A percentile compares a stretch with the other conserved stretches of the same genome.
Conservation (phyloP, 495 filamentous ascomycete species). For the Lasiosphaeria ovina region DNA sequence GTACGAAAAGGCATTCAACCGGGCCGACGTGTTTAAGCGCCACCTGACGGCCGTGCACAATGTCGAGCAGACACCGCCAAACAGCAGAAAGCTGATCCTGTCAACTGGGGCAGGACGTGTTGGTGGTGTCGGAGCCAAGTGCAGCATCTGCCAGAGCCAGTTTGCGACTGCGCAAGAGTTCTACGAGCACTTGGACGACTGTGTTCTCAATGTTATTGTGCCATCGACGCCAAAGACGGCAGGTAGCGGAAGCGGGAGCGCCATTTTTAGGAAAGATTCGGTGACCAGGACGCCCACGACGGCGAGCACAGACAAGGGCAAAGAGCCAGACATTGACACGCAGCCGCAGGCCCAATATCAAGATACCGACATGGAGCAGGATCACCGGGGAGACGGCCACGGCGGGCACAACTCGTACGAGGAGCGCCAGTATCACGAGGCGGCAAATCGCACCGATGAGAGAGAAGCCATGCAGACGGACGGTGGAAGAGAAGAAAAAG, state of each 20-base stretch:
- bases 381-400: neutral
- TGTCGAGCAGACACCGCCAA: slow-evolving; percentile 93
- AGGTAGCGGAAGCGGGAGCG: slow-evolving; percentile 23
- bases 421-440: slow-evolving; percentile 6
- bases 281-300: slow-evolving; percentile 29
- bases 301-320: slow-evolving; percentile 29
- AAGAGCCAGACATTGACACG: slow-evolving; percentile 23
- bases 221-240: slow-evolving; percentile 66
- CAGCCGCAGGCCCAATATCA: slow-evolving; percentile 9
- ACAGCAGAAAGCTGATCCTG: slow-evolving; percentile 69
- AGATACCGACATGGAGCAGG: slow-evolving; percentile 13
- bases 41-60: slow-evolving; percentile 91
- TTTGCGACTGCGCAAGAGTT: slow-evolving; percentile 95
- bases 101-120: slow-evolving; percentile 21
- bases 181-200: slow-evolving; percentile 98
- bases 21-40: slow-evolving; percentile 97
- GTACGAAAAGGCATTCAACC: slow-evolving; percentile 97
- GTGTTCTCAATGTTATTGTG: slow-evolving; percentile 92
- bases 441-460: neutral
- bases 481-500: neutral
- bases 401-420: slow-evolving; percentile 5
- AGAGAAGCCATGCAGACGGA: slow-evolving; percentile 6
- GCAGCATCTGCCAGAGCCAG: slow-evolving; percentile 88
- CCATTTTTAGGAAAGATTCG: slow-evolving; percentile 29
- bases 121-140: slow-evolving; percentile 76